A percentile compares a stretch with the other conserved stretches of the same genome.
Evolutionary conservation across 345 rosid species (phyloP).

Genomic region (Populus deltoides): DNA sequence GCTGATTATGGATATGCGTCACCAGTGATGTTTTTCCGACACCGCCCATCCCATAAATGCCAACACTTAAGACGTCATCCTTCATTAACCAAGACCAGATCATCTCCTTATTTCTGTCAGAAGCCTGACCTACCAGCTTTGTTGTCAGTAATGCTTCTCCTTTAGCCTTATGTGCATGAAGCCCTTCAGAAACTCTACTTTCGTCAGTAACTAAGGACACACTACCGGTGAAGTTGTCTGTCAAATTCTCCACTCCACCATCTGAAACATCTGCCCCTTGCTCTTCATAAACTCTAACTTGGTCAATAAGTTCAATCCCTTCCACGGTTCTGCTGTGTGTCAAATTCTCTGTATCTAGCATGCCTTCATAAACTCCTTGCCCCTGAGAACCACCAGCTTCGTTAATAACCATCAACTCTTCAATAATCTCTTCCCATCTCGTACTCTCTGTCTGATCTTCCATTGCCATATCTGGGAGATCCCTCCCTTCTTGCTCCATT

Average conservation of each 20-base stretch:
- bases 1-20: slow-evolving; percentile 2
- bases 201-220: background rate
- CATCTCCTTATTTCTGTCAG: background rate
- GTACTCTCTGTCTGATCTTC: background rate
- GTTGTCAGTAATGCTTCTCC: background rate
- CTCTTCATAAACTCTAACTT: background rate
- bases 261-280: background rate
- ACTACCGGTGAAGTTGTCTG: background rate
- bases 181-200: background rate
- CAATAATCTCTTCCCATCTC: background rate
- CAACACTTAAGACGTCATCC: slow-evolving; percentile 2
- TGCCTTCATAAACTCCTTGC: background rate
- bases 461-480: background rate
- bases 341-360: background rate
- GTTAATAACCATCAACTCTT: background rate
- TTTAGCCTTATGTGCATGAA: background rate
- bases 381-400: background rate
- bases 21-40: slow-evolving; percentile 17
- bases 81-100: background rate
- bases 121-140: background rate
- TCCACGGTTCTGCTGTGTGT: background rate
- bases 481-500: background rate
- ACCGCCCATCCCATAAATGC: slow-evolving; percentile 21
- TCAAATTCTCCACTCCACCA: background rate
- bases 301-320: background rate